phyloP scores from a whole-genome alignment of 305 asterid genomes.

The Rubia peregrina region DNA sequence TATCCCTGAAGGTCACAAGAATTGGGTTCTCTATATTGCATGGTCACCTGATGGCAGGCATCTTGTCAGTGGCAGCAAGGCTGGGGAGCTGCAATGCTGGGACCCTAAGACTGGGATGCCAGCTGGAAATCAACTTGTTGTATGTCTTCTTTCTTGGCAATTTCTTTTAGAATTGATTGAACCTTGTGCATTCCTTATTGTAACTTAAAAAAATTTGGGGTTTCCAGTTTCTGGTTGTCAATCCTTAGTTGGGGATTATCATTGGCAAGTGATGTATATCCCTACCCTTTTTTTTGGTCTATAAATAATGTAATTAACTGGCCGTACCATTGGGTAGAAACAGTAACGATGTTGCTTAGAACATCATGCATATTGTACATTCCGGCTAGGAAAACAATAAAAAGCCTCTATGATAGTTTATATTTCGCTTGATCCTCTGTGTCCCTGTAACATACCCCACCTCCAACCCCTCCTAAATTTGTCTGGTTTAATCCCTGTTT shows the following conservation, averaged over 20 bases:
- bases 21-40: conserved; percentile 95
- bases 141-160: conserved; percentile 25
- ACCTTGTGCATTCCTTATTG: not conserved
- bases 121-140: conserved; percentile 70
- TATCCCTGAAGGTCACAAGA: conserved; percentile 57
- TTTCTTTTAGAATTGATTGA: conserved; percentile 12
- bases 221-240: not conserved
- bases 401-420: not conserved
- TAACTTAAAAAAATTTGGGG: not conserved
- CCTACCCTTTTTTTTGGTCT: not conserved
- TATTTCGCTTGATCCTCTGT: no score
- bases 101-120: conserved; percentile 70
- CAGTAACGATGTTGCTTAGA: not conserved
- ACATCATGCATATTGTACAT: not conserved
- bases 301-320: not conserved
- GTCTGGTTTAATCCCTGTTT: not conserved
- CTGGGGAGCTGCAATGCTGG: conserved; percentile 91
- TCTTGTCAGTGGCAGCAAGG: conserved; percentile 93
- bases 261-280: not conserved
- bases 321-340: not conserved
- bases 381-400: not conserved
- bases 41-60: conserved; percentile 94
- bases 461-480: not conserved
- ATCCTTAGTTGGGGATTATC: not conserved
- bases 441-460: no score